Evolutionary conservation across 805 yeast genomes (phyloP).

Genomic region (Nakazawaea laoshanensis): DNA sequence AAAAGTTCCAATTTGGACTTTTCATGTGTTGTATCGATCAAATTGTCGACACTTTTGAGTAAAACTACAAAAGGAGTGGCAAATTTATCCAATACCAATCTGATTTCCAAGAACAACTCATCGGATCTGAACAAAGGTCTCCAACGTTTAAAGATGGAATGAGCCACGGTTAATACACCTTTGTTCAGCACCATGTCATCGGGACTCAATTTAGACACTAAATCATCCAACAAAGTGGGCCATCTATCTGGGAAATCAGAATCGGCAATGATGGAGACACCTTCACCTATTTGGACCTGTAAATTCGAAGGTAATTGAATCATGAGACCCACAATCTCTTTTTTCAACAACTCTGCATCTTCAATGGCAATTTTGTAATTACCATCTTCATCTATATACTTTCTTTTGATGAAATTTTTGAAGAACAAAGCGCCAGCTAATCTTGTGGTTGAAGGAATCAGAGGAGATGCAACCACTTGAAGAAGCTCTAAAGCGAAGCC

Average conservation of each 20-base stretch:
- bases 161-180: slow-evolving; percentile 87
- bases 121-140: slow-evolving; percentile 89
- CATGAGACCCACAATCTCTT: slow-evolving; percentile 81
- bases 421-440: slow-evolving; percentile 87
- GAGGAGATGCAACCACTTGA: slow-evolving; percentile 64
- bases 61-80: slow-evolving; percentile 70
- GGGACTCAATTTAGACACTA: slow-evolving; percentile 55
- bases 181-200: slow-evolving; percentile 69
- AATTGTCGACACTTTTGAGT: slow-evolving; percentile 56
- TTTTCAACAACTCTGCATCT: slow-evolving; percentile 64
- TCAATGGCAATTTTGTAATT: slow-evolving; percentile 48
- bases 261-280: slow-evolving; percentile 88
- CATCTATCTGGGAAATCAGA: slow-evolving; percentile 91
- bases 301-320: slow-evolving; percentile 67
- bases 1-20: slow-evolving; percentile 44
- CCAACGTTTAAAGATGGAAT: slow-evolving; percentile 95
- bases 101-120: slow-evolving; percentile 79
- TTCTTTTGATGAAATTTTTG: slow-evolving; percentile 76
- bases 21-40: slow-evolving; percentile 43
- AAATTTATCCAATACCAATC: slow-evolving; percentile 78
- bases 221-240: slow-evolving; percentile 67
- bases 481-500: slow-evolving; percentile 74
- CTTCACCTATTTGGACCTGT: slow-evolving; percentile 92
- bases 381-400: slow-evolving; percentile 90
- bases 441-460: slow-evolving; percentile 48